phyloP scores from a whole-genome alignment of 73 alveolate genomes.

The Diophrys sp. region DNA sequence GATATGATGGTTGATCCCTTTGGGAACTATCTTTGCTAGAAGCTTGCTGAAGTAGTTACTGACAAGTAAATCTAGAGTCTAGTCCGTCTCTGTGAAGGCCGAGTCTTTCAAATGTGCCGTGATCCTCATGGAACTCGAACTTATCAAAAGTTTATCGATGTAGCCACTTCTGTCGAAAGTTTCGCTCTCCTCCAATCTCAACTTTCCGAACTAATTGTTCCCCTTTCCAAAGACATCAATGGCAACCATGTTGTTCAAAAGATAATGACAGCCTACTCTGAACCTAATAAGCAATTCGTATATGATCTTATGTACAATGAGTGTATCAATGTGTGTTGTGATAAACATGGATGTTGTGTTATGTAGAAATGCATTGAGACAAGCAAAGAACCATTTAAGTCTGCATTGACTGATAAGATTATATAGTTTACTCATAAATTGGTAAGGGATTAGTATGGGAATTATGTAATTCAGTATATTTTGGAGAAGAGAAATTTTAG shows the following conservation, averaged over 20 bases:
- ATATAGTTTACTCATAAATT: constrained; percentile 32
- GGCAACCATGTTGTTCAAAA: constrained; percentile 79
- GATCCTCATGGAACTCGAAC: constrained; percentile 77
- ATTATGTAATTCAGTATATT: constrained; percentile 80
- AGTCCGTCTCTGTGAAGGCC: constrained; percentile 14
- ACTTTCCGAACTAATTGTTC: constrained; percentile 26
- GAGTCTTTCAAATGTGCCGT: constrained; percentile 60
- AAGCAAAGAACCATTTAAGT: constrained; percentile 36
- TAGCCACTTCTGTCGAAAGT: constrained; percentile 35
- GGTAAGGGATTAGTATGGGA: constrained; percentile 71
- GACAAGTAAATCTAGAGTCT: constrained; percentile 58
- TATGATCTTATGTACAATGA: constrained; percentile 42
- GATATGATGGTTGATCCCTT: constrained; percentile 86
- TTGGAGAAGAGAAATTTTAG: constrained; percentile 66
- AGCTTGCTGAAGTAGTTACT: constrained; percentile 63
- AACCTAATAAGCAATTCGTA: constrained; percentile 44
- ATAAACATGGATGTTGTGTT: constrained; percentile 72
- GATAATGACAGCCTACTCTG: constrained; percentile 47
- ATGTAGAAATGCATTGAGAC: constrained; percentile 73
- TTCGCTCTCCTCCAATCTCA: constrained; percentile 14
- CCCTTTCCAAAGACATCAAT: constrained; percentile 49
- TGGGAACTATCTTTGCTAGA: constrained; percentile 91
- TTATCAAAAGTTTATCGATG: constrained; percentile 54
- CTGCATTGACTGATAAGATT: constrained; percentile 37
- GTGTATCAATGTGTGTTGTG: constrained; percentile 50